A percentile compares a stretch with the other conserved stretches of the same genome.
phyloP scores from a whole-genome alignment of 164 flowering plant genomes.

The Vitis labrusca region DNA sequence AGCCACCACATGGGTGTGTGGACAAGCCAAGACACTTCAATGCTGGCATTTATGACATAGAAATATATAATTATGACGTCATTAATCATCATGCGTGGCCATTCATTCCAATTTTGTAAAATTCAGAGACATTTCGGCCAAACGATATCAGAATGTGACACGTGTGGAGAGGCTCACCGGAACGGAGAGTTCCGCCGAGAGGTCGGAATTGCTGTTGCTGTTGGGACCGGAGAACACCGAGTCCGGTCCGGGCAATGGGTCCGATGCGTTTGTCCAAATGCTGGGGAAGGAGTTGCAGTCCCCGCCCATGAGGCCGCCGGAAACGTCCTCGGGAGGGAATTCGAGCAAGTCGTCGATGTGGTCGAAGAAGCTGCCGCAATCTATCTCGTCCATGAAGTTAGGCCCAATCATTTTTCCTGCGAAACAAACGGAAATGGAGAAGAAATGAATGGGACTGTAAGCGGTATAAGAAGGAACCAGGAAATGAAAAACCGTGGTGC shows the following conservation, averaged over 20 bases:
- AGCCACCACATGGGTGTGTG: too few relatives aligned
- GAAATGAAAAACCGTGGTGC: too few relatives aligned
- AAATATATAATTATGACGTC: too few relatives aligned
- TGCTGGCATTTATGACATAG: too few relatives aligned
- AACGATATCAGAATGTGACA: neutral
- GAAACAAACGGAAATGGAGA: neutral
- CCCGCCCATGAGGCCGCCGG: constrained; percentile 20
- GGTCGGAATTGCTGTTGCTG: constrained; percentile 32
- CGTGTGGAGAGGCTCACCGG: constrained; percentile 36
- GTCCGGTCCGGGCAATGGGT: constrained; percentile 34
- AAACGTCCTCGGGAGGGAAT: constrained; percentile 60
- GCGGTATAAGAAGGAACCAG: too few relatives aligned
- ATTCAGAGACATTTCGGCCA: neutral
- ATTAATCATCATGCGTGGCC: constrained; percentile 1
- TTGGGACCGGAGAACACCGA: constrained; percentile 31
- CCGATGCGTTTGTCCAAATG: constrained; percentile 38
- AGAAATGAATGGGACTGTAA: neutral
- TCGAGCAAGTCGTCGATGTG: constrained; percentile 86
- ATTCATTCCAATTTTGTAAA: constrained; percentile 12
- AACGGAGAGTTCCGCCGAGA: constrained; percentile 62
- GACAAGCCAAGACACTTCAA: too few relatives aligned
- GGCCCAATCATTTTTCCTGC: constrained; percentile 38
- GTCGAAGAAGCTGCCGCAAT: constrained; percentile 79
- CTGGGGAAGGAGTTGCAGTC: constrained; percentile 26
- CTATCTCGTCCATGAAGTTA: constrained; percentile 53